phyloP scores from a whole-genome alignment of 2,329 filamentous ascomycete genomes.

The Apiospora rasikravindrae region DNA sequence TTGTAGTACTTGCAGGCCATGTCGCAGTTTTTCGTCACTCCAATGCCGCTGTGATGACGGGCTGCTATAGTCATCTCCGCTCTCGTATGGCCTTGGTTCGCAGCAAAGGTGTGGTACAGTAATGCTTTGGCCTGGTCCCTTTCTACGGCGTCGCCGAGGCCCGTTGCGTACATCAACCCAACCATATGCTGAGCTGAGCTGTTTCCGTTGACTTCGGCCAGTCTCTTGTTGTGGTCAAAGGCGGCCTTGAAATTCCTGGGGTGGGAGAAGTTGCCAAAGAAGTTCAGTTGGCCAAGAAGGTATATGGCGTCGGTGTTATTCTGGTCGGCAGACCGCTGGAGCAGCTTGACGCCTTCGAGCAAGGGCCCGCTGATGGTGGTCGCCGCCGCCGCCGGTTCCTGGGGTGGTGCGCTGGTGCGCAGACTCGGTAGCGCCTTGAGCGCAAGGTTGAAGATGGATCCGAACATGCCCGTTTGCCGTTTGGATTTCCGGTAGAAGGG shows the following conservation, averaged over 20 bases:
- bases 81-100: conserved; percentile 78
- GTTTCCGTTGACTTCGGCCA: conserved; percentile 81
- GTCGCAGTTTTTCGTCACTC: conserved; percentile 85
- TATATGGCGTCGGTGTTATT: conserved; percentile 85
- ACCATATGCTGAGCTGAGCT: conserved; percentile 95
- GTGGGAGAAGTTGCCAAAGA: conserved; percentile 91
- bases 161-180: conserved; percentile 93
- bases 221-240: conserved; percentile 79
- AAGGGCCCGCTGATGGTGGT: conserved; percentile 50
- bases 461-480: conserved; percentile 51
- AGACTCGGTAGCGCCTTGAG: conserved; percentile 56
- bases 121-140: conserved; percentile 89
- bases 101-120: conserved; percentile 93
- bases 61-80: conserved; percentile 95
- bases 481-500: conserved; percentile 49
- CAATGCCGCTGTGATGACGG: conserved; percentile 83
- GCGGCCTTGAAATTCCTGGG: conserved; percentile 81
- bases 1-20: conserved; percentile 88
- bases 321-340: conserved; percentile 57
- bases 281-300: conserved; percentile 91
- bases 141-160: conserved; percentile 80
- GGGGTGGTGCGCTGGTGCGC: conserved; percentile 52
- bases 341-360: conserved; percentile 55
- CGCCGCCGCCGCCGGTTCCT: conserved; percentile 40
- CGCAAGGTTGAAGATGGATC: conserved; percentile 49